Evolutionary conservation across 257 asterid species (phyloP), one percentile per base, ranked within the genome.

Genomic region (Gentiana dahurica): DNA sequence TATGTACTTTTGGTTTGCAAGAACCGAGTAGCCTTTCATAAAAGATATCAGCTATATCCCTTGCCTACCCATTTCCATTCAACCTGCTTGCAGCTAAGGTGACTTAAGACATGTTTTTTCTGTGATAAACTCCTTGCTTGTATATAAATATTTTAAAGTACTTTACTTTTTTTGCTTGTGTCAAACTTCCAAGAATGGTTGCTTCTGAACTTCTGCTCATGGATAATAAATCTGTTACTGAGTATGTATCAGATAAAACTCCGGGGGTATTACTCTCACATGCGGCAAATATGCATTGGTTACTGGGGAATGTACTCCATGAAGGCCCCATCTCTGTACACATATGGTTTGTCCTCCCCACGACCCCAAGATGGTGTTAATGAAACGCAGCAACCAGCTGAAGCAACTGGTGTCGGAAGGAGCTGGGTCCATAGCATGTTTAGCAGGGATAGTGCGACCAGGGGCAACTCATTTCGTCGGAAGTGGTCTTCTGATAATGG

Each of bases 381-480:
- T 66, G 84, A 71, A 72, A 62, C 73, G 51, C 83, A 86, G 60
- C 90, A 80, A 71, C 81, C 89, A 39, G 72, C 95, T 51, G 97
- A 89, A 79, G 97, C 84, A 59, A 74, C 95, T 66, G 94, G 75
- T 65, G 81, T 77, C 55, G 97, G 97, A 68, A 81, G 97, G 75
- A 89, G 95, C 77, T 86, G 97, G 97, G 97, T 89, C 36, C 97
- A 89, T 70, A 89, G 97, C 84, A 89, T 89, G 97, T 89, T 89
- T 75, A 89, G 93, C 77, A 74, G 94, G 67, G 97, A 89, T 55
- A 60, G 78, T 36, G 51, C 80, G 51, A 57, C 62, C 34, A 79
- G 86, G 71, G 74, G 92, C 64, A 76, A 73, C 76, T 83, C 95
- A 50, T 86, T 84, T 59, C 70, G 82, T 66, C 67, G 94, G 61